Evolutionary conservation across 2,329 filamentous ascomycete species (phyloP), one percentile per base, ranked within the genome.

Genomic region (Colletotrichum destructivum): DNA sequence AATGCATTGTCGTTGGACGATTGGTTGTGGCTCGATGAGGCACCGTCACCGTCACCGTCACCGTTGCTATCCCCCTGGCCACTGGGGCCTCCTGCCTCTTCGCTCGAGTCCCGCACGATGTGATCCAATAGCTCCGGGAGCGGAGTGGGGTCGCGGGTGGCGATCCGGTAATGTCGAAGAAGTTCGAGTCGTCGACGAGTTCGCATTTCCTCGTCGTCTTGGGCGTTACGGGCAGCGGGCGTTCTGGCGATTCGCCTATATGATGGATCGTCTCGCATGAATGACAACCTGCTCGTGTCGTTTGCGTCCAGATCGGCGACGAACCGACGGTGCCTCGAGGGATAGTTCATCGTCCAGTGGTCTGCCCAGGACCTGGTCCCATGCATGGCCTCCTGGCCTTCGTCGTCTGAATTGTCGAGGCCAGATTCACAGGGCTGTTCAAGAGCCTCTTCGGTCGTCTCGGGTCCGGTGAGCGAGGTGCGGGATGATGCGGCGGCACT

Each of bases 361-460:
- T 73, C 66, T 16, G 67, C 54, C 69, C 69, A 72, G 5, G 47
- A 59, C 46, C 54, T 63, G 23, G 63, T 42, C 61, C 56, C 42
- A 11, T 55, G 42, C 35, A 55, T 18, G 11, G 69, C 59, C 46
- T 35, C 86, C 8, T 62, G 70, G 18, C 83, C 84, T 56, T 90
- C 88, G 4, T 84, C 84, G 62, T 90, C 89, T 1, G 87, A 89
- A 60, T 87, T 86, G 52, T 91, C 88, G 70, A 84, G 87, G 6
- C 84, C 86, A 4, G 86, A 87, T 71, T 90, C 86, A 77, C 87
- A 86, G 61, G 85, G 81, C 35, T 82, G 81, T 62, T 88, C 83
- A 15, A 77, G 72, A 6, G 74, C 74, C 13, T 81, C 84, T 5
- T 83, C 83, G 4, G 78, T 74, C 16, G 78, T 75, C 26, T 82